These are phyloP conservation scores for Ophiocordyceps camponoti-leonardi DNA, from an alignment of 2,329 filamentous ascomycete genomes.

Conservation along the genomic window DNA sequence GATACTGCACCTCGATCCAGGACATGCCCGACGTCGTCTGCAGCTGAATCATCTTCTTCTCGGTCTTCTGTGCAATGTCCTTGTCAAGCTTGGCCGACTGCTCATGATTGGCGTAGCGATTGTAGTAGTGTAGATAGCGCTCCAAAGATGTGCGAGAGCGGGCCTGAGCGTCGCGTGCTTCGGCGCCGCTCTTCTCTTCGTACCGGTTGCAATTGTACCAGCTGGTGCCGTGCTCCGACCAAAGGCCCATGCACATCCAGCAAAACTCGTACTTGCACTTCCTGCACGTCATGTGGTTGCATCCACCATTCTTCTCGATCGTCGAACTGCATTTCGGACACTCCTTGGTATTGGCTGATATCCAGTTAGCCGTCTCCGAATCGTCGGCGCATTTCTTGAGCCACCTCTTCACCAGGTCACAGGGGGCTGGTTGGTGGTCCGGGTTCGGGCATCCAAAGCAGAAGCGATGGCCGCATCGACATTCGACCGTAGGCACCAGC, in stretches of 20 bases:
- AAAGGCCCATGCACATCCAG: slow-evolving; percentile 99
- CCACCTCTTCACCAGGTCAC: slow-evolving; percentile 83
- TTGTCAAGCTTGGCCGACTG: slow-evolving; percentile 93
- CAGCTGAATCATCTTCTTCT: slow-evolving; percentile 97
- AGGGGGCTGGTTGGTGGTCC: slow-evolving; percentile 90
- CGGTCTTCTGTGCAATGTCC: slow-evolving; percentile 88
- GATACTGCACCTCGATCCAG: slow-evolving; percentile 98
- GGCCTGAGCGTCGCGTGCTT: slow-evolving; percentile 82
- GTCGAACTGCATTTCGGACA: slow-evolving; percentile 92
- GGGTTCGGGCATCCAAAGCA: slow-evolving; percentile 85
- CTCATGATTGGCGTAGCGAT: slow-evolving; percentile 96
- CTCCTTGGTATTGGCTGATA: slow-evolving; percentile 96
- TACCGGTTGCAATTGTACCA: slow-evolving; percentile 99
- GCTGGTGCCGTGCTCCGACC: slow-evolving; percentile 95
- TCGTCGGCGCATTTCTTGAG: slow-evolving; percentile 97
- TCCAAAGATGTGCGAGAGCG: slow-evolving; percentile 81
- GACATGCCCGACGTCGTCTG: slow-evolving; percentile 91
- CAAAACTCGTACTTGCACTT: slow-evolving; percentile 97
- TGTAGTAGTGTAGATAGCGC: slow-evolving; percentile 97
- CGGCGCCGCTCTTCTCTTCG: slow-evolving; percentile 85
- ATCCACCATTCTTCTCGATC: slow-evolving; percentile 96
- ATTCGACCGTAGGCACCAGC: slow-evolving; percentile 80
- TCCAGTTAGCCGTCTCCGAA: slow-evolving; percentile 98
- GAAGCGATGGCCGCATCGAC: slow-evolving; percentile 70
- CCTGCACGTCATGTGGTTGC: slow-evolving; percentile 94